Conservation (phyloP, 163 green algal species). For the Chlorella variabilis region DNA sequence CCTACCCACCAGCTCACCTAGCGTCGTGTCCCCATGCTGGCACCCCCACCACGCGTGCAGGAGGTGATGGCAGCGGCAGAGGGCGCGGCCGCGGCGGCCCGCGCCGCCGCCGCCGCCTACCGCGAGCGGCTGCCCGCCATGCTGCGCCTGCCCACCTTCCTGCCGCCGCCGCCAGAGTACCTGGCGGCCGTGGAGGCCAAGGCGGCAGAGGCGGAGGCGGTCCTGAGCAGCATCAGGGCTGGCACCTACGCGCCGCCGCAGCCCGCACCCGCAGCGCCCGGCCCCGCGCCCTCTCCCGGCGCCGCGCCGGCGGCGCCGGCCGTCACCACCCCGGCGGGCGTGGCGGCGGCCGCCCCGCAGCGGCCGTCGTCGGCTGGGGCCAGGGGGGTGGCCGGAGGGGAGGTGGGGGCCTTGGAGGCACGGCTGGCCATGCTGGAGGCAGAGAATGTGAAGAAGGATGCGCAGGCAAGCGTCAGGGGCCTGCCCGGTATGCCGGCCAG, state of each 20-base stretch:
- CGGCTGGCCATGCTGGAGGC: constrained; percentile 41
- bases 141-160: constrained; percentile 35
- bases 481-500: no score
- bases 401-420: constrained; percentile 24
- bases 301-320: background rate
- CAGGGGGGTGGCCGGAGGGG: background rate
- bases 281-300: background rate
- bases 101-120: constrained; percentile 8
- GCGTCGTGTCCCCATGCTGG: no score
- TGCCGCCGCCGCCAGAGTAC: constrained; percentile 22
- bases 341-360: background rate
- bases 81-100: background rate
- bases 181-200: background rate
- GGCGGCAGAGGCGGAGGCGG: constrained; percentile 5
- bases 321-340: no score
- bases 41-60: background rate
- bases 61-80: constrained; percentile 22
- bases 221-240: background rate
- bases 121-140: constrained; percentile 23
- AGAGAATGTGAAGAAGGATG: constrained; percentile 41
- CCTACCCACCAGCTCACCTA: no score
- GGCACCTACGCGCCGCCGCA: constrained; percentile 3
- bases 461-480: constrained; percentile 30
- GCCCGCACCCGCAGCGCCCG: background rate
- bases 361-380: background rate